These are phyloP conservation scores for Fusarium globosum DNA, from an alignment of 2,329 filamentous ascomycete genomes.

Conservation along the genomic window DNA sequence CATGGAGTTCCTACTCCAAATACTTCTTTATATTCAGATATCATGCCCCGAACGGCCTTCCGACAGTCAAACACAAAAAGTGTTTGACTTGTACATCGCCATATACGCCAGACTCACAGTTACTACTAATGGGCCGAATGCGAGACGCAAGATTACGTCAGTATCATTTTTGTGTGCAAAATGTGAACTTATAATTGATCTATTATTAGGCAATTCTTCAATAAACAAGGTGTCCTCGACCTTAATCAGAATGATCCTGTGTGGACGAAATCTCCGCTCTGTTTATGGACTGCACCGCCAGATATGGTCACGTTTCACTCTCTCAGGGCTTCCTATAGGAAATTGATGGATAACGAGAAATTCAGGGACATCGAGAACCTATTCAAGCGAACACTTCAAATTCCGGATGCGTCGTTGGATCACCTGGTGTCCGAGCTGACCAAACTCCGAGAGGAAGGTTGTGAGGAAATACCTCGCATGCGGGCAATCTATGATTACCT, in stretches of 20 bases:
- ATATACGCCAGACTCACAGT: constrained; percentile 20
- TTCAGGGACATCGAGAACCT: constrained; percentile 2
- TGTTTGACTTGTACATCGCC: constrained; percentile 27
- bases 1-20: constrained; percentile 29
- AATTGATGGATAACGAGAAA: not conserved
- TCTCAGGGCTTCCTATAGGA: constrained; percentile 4
- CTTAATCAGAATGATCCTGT: not conserved
- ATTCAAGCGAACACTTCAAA: not conserved
- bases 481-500: not conserved
- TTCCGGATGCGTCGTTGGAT: not conserved
- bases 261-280: constrained; percentile 10
- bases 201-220: not conserved
- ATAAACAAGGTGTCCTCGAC: not conserved
- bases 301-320: constrained; percentile 15
- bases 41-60: constrained; percentile 4
- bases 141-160: not conserved
- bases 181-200: fast-evolving
- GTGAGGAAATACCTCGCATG: not conserved
- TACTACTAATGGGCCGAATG: not conserved
- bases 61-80: not conserved
- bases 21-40: constrained; percentile 2
- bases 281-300: constrained; percentile 28
- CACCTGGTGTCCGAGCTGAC: not conserved
- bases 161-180: not conserved
- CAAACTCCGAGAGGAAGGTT: not conserved